Evolutionary conservation across 495 filamentous ascomycete species (phyloP), one percentile per base, ranked within the genome.

Genomic region (Lophiotrema nucula): DNA sequence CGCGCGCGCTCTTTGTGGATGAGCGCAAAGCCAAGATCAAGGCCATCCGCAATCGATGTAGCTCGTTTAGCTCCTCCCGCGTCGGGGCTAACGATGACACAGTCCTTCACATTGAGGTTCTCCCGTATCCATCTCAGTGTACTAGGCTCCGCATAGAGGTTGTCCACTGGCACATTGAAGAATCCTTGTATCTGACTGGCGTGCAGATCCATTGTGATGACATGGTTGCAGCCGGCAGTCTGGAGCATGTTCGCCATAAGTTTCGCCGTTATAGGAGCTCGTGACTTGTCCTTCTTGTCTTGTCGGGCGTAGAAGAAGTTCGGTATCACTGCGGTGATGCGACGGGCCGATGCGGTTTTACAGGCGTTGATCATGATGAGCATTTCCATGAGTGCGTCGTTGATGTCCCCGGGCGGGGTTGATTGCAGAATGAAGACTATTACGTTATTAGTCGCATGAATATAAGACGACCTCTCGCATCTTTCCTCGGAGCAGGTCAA

Each of bases 291-390:
- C 74, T 98, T 98, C 79, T 98, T 98, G 77, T 98, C 93, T 74
- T 98, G 93, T 24, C 93, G 89, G n/a, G 92, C 92, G 67, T 98
- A 96, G 24, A 92, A 92, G 77, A 96, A 98, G 75, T 98, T 97
- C 57, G 93, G 93, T 47, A 96, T 89, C 53, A 91, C 84, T 59
- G 88, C 88, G 19, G 90, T 97, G 74, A 98, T 96, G 58, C 90
- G 85, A 57, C 91, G 83, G 4, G 92, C 91, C n/a, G 86, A 91
- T 31, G 93, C 95, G 21, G 93, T 97, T 65, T 95, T 92, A 81
- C 93, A 98, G 48, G 93, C 93, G 70, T 96, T 95, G 77, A 97
- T 96, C 84, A 97, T 96, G 73, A 97, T 97, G 28, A 98, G 81
- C 43, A 98, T 83, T 75, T 98, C 93, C 93, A 98, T 98, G 48